Evolutionary conservation across 805 yeast genomes (phyloP).

Genomic region (Sugiyamaella floridensis): DNA sequence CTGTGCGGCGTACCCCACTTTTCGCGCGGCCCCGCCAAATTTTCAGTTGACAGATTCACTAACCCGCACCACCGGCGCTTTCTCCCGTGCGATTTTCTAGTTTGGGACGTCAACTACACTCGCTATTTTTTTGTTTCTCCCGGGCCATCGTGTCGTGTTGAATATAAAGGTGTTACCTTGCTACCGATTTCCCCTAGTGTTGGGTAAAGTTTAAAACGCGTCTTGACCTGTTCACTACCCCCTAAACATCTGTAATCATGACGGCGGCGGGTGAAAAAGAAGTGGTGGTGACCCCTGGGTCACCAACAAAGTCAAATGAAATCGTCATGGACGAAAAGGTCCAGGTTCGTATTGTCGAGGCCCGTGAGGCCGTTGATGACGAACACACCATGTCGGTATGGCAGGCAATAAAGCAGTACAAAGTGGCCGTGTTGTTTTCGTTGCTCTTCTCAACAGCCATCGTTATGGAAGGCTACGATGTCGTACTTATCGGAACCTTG

Average conservation of each 20-base stretch:
- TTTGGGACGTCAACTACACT: not conserved
- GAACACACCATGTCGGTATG: conserved; percentile 27
- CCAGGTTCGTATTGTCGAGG: conserved; percentile 22
- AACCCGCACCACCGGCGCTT: not conserved
- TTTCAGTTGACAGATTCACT: not conserved
- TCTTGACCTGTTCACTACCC: no score
- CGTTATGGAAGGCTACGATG: conserved; percentile 47
- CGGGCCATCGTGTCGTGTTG: no score
- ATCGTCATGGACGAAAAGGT: conserved; percentile 1
- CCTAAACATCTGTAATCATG: not conserved
- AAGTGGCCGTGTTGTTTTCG: conserved; percentile 42
- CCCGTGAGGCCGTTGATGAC: conserved; percentile 12
- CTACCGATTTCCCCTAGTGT: no score
- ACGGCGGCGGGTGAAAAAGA: not conserved
- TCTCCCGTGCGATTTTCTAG: not conserved
- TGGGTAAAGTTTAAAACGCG: no score
- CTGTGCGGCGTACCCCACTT: not conserved
- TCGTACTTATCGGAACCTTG: conserved; percentile 35
- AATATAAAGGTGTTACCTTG: no score
- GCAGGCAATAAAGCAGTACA: conserved; percentile 33
- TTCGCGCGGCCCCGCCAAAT: not conserved
- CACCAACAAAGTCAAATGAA: not conserved
- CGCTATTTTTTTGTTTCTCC: not conserved
- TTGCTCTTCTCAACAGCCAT: conserved; percentile 37
- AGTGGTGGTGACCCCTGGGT: not conserved